Evolutionary conservation across 257 asterid species (phyloP).

Genomic region (Jaltomata sinuosa): DNA sequence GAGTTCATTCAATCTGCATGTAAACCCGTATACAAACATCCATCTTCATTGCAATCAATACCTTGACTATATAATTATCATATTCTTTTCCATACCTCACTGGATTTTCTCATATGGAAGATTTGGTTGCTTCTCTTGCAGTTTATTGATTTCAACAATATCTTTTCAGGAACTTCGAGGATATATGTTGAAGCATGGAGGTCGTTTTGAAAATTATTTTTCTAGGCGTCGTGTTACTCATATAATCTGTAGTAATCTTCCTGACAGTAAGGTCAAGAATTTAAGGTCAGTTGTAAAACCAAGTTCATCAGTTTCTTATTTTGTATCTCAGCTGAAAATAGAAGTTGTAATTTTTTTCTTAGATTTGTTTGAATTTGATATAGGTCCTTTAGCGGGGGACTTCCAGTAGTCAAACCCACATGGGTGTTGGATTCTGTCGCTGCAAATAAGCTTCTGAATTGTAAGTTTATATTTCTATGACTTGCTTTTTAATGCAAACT

Average conservation of each 20-base stretch:
- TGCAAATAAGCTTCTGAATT: constrained; percentile 76
- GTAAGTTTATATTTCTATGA: constrained; percentile 32
- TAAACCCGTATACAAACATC: not conserved
- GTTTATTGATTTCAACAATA: not conserved
- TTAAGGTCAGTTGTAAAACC: constrained; percentile 49
- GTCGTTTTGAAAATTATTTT: constrained; percentile 79
- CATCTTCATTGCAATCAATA: not conserved
- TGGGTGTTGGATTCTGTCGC: constrained; percentile 88
- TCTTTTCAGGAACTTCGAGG: constrained; percentile 71
- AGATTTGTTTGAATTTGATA: not conserved
- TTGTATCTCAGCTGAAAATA: constrained; percentile 6
- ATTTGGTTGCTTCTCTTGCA: not conserved
- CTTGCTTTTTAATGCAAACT: not conserved
- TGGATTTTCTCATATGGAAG: not conserved
- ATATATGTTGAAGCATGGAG: constrained; percentile 85
- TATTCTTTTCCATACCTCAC: not conserved
- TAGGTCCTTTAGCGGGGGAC: constrained; percentile 96
- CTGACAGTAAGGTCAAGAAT: constrained; percentile 90
- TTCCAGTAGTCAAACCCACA: constrained; percentile 87
- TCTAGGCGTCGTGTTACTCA: constrained; percentile 83
- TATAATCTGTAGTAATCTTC: constrained; percentile 91
- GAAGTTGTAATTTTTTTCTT: not conserved
- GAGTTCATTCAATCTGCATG: not conserved
- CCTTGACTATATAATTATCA: not conserved
- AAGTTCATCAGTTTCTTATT: not conserved